phyloP scores from a whole-genome alignment of 2,329 filamentous ascomycete genomes.

The Biscogniauxia sp. region DNA sequence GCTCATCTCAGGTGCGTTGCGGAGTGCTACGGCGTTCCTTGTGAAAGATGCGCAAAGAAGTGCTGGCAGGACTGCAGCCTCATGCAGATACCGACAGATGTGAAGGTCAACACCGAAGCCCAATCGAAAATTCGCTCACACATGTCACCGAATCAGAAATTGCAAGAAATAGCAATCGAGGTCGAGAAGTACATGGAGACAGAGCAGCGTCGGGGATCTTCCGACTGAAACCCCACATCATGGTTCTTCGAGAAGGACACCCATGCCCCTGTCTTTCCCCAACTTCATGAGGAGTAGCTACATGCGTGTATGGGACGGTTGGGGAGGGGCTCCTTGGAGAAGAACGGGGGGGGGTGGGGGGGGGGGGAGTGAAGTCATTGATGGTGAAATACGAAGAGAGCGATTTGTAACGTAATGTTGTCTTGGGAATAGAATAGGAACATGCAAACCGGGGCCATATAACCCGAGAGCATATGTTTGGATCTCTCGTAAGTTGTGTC shows the following conservation, averaged over 20 bases:
- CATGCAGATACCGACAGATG: not conserved
- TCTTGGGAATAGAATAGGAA: not conserved
- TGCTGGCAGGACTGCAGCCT: conserved; percentile 13
- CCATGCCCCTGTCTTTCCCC: not conserved
- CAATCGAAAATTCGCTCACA: not conserved
- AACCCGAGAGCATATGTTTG: not conserved
- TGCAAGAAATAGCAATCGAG: not conserved
- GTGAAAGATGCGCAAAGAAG: conserved; percentile 21
- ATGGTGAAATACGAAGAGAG: not conserved
- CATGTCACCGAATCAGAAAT: not conserved
- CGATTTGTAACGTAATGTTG: not conserved
- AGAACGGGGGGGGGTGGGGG: too few species aligned
- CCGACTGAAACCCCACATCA: not conserved
- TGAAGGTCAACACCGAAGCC: not conserved
- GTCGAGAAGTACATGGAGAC: conserved; percentile 1
- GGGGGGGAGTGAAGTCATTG: not conserved
- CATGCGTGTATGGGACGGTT: not conserved
- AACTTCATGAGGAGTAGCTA: not conserved
- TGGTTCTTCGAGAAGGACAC: not conserved
- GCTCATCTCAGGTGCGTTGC: conserved; percentile 22
- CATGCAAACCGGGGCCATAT: not conserved
- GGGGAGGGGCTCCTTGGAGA: not conserved
- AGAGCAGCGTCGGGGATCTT: not conserved
- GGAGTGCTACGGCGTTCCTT: conserved; percentile 17
- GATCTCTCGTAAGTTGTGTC: not conserved